Evolutionary conservation across 2,329 filamentous ascomycete species (phyloP).

Genomic region (Fusarium nisikadoi): DNA sequence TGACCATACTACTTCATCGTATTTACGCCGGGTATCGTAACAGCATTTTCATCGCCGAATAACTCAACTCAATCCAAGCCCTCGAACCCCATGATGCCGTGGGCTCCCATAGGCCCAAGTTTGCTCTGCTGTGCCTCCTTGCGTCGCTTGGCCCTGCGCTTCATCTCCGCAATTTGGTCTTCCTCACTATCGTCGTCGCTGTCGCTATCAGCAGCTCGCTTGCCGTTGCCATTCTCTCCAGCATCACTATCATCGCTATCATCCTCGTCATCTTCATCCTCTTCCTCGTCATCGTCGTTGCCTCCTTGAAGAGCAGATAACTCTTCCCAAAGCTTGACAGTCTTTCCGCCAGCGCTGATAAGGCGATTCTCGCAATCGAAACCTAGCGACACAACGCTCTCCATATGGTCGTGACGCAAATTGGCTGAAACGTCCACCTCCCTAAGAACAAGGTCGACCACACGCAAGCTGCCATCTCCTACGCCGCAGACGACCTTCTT

Average conservation of each 20-base stretch:
- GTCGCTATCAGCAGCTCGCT: constrained; percentile 60
- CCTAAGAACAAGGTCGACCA: constrained; percentile 80
- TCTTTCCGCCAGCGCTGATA: constrained; percentile 87
- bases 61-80: constrained; percentile 53
- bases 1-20: neutral
- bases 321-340: constrained; percentile 94
- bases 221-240: constrained; percentile 55
- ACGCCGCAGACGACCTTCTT: constrained; percentile 83
- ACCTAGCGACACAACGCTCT: constrained; percentile 82
- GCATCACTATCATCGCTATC: constrained; percentile 60
- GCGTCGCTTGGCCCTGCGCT: constrained; percentile 58
- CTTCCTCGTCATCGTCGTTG: constrained; percentile 47
- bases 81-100: constrained; percentile 62
- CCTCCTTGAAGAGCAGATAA: constrained; percentile 64
- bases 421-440: constrained; percentile 73
- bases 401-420: constrained; percentile 81
- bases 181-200: constrained; percentile 57
- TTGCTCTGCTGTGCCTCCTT: constrained; percentile 56
- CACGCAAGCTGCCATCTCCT: constrained; percentile 80
- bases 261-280: constrained; percentile 57
- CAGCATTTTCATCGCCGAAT: constrained; percentile 3
- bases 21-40: constrained; percentile 30
- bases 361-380: constrained; percentile 89
- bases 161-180: constrained; percentile 52
- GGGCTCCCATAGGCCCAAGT: constrained; percentile 61